A percentile compares a stretch with the other conserved stretches of the same genome.
Conservation (phyloP, 2,329 filamentous ascomycete genomes). For the Neonectria ditissima region DNA sequence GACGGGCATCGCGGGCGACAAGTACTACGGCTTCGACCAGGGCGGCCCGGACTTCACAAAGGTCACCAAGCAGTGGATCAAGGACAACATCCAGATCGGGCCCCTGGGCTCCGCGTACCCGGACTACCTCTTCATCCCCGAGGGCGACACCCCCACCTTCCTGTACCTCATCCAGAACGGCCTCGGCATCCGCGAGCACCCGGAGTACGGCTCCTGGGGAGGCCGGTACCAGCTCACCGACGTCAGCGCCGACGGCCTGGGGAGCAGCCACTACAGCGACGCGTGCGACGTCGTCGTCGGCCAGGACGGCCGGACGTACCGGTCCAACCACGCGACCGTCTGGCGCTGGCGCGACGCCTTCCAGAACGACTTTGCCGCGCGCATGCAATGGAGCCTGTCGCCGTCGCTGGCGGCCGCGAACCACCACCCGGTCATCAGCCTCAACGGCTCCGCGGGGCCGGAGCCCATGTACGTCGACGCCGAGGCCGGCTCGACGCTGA, state of each 20-base stretch:
- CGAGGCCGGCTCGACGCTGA: conserved; percentile 53
- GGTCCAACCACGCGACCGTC: conserved; percentile 51
- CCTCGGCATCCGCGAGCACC: conserved; percentile 58
- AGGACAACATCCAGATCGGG: conserved; percentile 63
- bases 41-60: conserved; percentile 57
- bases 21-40: conserved; percentile 42
- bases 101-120: conserved; percentile 59
- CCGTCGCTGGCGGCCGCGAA: conserved; percentile 50
- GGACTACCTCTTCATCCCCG: conserved; percentile 62
- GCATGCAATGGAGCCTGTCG: conserved; percentile 54
- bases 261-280: conserved; percentile 47
- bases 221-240: conserved; percentile 57
- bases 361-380: conserved; percentile 57
- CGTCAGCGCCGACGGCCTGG: conserved; percentile 37
- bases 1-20: conserved; percentile 64
- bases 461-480: conserved; percentile 54
- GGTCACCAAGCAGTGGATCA: conserved; percentile 63
- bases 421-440: conserved; percentile 59
- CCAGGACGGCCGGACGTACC: conserved; percentile 43
- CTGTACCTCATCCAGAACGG: conserved; percentile 53
- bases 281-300: conserved; percentile 45
- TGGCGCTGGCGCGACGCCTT: conserved; percentile 57
- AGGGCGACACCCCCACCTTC: conserved; percentile 65
- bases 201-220: conserved; percentile 62
- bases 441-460: conserved; percentile 55